Evolutionary conservation across 139 green algal genomes (phyloP).

Genomic region (Chlorella vulgaris): DNA sequence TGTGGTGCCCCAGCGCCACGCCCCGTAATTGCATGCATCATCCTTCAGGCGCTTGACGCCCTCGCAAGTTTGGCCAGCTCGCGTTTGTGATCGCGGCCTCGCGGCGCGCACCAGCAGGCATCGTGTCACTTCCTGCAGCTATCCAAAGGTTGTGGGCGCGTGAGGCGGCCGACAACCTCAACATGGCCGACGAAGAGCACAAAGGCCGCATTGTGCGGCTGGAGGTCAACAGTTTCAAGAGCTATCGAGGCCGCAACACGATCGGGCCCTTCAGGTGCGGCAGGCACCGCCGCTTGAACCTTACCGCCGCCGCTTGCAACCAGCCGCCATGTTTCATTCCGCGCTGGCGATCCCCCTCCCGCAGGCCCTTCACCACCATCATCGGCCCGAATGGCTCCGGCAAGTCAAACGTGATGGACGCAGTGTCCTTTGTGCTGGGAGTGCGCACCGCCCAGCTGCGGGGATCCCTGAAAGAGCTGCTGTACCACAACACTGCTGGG

Average conservation of each 20-base stretch:
- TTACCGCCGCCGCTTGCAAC: not conserved
- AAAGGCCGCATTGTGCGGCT: constrained; percentile 47
- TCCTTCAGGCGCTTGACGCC: no score
- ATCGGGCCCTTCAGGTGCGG: constrained; percentile 90
- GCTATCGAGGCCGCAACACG: constrained; percentile 81
- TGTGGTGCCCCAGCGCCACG: no score
- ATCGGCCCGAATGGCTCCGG: constrained; percentile 94
- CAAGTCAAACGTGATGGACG: constrained; percentile 99
- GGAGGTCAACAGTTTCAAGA: constrained; percentile 96
- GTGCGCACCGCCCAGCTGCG: constrained; percentile 81
- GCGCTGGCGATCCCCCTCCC: not conserved
- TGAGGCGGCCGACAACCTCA: no score
- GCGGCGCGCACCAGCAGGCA: no score
- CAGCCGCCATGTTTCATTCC: not conserved
- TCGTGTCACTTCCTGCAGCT: no score
- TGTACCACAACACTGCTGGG: constrained; percentile 80
- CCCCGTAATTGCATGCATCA: no score
- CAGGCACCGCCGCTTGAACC: not conserved
- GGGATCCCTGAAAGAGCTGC: constrained; percentile 89
- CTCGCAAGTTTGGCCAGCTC: no score
- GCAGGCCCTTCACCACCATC: constrained; percentile 88
- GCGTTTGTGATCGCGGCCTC: no score
- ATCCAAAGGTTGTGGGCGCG: no score
- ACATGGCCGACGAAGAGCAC: no score
- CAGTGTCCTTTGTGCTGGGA: constrained; percentile 98